Conservation (phyloP, 306 rosid species). For the Quillaja saponaria region DNA sequence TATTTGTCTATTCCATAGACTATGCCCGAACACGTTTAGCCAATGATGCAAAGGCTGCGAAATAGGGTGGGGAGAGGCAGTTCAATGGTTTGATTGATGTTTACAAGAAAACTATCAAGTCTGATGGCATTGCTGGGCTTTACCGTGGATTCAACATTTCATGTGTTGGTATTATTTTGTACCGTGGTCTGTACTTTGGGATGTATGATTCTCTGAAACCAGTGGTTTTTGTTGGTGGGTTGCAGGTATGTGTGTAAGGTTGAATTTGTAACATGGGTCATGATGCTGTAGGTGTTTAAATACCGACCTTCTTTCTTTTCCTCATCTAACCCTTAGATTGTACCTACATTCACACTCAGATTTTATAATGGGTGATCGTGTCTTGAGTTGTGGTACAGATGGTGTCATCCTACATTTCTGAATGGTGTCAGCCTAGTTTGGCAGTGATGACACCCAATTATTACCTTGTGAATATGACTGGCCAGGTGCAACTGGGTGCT, state of each 20-base stretch:
- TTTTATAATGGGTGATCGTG: too few species aligned
- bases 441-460: too few species aligned
- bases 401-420: too few species aligned
- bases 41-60: constrained; percentile 75
- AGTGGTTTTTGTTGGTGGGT: constrained; percentile 63
- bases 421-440: too few species aligned
- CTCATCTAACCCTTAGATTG: background rate
- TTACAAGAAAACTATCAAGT: constrained; percentile 65
- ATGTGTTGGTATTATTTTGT: constrained; percentile 79
- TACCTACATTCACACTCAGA: too few species aligned
- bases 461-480: too few species aligned
- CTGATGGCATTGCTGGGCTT: constrained; percentile 88
- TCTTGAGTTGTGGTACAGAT: background rate
- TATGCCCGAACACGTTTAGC: constrained; percentile 85
- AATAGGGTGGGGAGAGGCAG: constrained; percentile 89
- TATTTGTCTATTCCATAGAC: constrained; percentile 79
- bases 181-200: constrained; percentile 93
- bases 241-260: constrained; percentile 56
- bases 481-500: too few species aligned
- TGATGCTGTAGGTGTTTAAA: background rate
- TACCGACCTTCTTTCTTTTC: background rate
- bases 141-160: constrained; percentile 86
- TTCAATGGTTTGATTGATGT: constrained; percentile 84
- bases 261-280: background rate
- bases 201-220: constrained; percentile 91